Evolutionary conservation across 331 rosid species (phyloP), one percentile per base, ranked within the genome.

Genomic region (Dryas integrifolia): DNA sequence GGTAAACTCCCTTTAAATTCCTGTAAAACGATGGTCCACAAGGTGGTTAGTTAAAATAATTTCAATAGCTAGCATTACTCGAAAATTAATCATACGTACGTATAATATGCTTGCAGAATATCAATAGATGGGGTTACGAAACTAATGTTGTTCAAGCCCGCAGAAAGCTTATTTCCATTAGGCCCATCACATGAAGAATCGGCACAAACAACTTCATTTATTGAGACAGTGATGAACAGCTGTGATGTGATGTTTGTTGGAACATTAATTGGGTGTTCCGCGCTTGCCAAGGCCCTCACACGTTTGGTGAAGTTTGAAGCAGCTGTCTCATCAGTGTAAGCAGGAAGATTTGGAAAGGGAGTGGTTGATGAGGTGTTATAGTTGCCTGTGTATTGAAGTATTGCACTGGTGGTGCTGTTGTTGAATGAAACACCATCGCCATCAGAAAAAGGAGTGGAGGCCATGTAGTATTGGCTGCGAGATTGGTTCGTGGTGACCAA

Each of bases 71-170:
- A 30, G 35, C 35, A 30, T 30, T 30, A 30, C 35, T 30, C 3
- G 35, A 30, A 30, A 30, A 30, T 30, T 30, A 1, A 55, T 13
- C 4, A 45, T 30, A 30, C 35, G 3, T 40, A 2, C 1, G 7
- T 7, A 24, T 81, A 75, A 47, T 84, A 81, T 39, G 88, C 84
- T 63, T 68, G 75, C 11, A 84, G 60, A 55, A 84, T n/a, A 69
- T 69, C 77, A 50, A 50, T 64, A 3, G 16, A 18, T 5, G 88
- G 82, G 6, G 35, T 72, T 24, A 4, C 65, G 45, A 84, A 84
- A 49, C 81, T 84, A 39, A 81, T 49, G 44, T 84, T 84, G 79
- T 78, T 84, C 39, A 84, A 44, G 72, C 85, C 78, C 5, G 88
- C 38, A 16, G 83, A 3, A 4, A 78, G 26, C 71, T 69, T 62